These are phyloP conservation scores for Rhizophagus prolifer DNA, from an alignment of 192 early-diverging fungal species.

Conservation along the genomic window DNA sequence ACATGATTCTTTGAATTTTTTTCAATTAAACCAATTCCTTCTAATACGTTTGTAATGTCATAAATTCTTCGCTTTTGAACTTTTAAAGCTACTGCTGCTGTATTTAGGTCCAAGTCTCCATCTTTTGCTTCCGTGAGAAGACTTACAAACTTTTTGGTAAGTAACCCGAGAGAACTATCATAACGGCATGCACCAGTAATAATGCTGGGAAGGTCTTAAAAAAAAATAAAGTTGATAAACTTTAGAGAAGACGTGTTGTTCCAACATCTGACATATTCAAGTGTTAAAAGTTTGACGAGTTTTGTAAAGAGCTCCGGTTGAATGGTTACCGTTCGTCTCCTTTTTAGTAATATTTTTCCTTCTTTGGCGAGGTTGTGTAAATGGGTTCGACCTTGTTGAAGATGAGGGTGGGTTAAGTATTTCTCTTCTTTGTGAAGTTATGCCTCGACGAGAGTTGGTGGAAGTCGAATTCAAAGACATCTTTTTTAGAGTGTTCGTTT, in stretches of 20 bases:
- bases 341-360: slow-evolving; percentile 2
- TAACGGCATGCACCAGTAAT: slow-evolving; percentile 41
- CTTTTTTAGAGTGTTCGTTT: background rate
- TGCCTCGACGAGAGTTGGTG: background rate
- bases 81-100: slow-evolving; percentile 52
- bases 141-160: slow-evolving; percentile 63
- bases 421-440: background rate
- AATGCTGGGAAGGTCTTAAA: slow-evolving; percentile 2
- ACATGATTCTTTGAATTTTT: slow-evolving; percentile 70
- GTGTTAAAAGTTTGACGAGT: background rate
- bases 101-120: slow-evolving; percentile 60
- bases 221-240: background rate
- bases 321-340: slow-evolving; percentile 16
- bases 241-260: background rate
- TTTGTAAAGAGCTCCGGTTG: slow-evolving; percentile 1
- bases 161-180: slow-evolving; percentile 57
- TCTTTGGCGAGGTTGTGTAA: background rate
- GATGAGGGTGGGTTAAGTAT: background rate
- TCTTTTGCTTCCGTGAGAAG: slow-evolving; percentile 47
- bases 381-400: background rate
- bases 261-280: background rate
- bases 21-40: slow-evolving; percentile 64
- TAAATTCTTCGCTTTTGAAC: slow-evolving; percentile 72
- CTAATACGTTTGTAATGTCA: slow-evolving; percentile 69
- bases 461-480: slow-evolving; percentile 2